phyloP scores from a whole-genome alignment of 768 basidiomycete species.

The Xerocomellus amylosporus region DNA sequence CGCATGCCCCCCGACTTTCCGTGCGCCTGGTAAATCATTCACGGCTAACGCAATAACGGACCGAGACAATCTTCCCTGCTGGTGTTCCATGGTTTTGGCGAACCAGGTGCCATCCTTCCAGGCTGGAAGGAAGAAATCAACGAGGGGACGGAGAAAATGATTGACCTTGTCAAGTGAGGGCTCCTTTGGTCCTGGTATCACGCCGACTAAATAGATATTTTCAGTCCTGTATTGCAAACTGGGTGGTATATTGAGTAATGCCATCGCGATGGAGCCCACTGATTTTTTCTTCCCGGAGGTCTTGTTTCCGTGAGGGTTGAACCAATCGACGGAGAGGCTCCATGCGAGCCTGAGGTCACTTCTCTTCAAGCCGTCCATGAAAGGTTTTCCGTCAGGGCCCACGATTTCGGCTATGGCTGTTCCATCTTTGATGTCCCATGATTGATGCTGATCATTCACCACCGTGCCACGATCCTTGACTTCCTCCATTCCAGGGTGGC shows the following conservation, averaged over 20 bases:
- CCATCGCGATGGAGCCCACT: constrained; percentile 13
- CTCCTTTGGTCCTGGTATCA: constrained; percentile 37
- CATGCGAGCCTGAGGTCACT: constrained; percentile 18
- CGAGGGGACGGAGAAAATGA: constrained; percentile 31
- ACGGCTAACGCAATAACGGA: too few species aligned
- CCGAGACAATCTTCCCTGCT: too few species aligned
- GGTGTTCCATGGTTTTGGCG: too few species aligned
- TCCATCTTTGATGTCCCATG: neutral
- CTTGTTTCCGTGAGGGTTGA: constrained; percentile 25
- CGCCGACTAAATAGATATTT: constrained; percentile 37
- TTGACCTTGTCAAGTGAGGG: constrained; percentile 28
- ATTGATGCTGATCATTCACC: neutral
- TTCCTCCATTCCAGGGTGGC: constrained; percentile 25
- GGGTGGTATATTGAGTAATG: constrained; percentile 22
- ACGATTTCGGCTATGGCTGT: neutral
- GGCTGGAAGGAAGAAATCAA: constrained; percentile 32
- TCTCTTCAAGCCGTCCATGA: constrained; percentile 6
- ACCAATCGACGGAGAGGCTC: constrained; percentile 27
- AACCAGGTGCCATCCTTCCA: constrained; percentile 31
- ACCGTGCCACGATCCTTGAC: constrained; percentile 21
- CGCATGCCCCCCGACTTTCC: too few species aligned
- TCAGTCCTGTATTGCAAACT: constrained; percentile 15
- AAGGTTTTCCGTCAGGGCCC: neutral
- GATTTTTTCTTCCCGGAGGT: constrained; percentile 13
- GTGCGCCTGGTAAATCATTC: too few species aligned